Evolutionary conservation across 1,139 yeast genomes (phyloP).

Genomic region (Nakaseomyces bracarensis): DNA sequence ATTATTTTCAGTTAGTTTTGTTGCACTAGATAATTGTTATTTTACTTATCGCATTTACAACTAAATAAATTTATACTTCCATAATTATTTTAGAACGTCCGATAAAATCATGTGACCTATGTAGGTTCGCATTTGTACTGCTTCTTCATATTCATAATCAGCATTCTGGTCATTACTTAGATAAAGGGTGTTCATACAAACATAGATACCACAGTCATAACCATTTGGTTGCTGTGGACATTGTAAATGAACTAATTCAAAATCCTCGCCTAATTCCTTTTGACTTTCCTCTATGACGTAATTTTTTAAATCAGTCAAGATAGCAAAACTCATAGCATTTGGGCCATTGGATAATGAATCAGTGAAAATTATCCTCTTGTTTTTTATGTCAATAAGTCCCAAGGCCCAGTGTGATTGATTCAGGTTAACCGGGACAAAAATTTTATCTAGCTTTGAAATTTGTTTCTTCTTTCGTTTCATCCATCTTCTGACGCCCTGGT

Average conservation of each 20-base stretch:
- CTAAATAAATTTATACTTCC: too few relatives aligned
- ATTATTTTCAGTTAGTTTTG: too few relatives aligned
- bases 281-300: conserved; percentile 56
- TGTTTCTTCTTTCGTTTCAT: conserved; percentile 73
- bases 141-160: conserved; percentile 59
- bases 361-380: conserved; percentile 54
- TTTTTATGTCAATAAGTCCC: conserved; percentile 61
- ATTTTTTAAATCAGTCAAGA: conserved; percentile 45
- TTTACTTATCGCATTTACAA: too few relatives aligned
- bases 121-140: conserved; percentile 56
- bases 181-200: conserved; percentile 69
- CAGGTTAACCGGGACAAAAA: conserved; percentile 78
- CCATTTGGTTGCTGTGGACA: conserved; percentile 90
- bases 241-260: conserved; percentile 34
- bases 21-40: too few relatives aligned
- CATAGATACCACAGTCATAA: conserved; percentile 90
- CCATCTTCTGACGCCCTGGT: conserved; percentile 80
- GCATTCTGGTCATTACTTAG: conserved; percentile 43
- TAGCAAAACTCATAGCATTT: conserved; percentile 48
- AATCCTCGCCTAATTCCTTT: conserved; percentile 33
- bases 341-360: conserved; percentile 54
- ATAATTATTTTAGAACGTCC: conserved; percentile 10
- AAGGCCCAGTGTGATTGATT: conserved; percentile 89
- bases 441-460: conserved; percentile 51
- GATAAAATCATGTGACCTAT: conserved; percentile 41